Evolutionary conservation across 2,329 filamentous ascomycete species (phyloP), one percentile per base, ranked within the genome.

Genomic region (Fusarium zealandicum): DNA sequence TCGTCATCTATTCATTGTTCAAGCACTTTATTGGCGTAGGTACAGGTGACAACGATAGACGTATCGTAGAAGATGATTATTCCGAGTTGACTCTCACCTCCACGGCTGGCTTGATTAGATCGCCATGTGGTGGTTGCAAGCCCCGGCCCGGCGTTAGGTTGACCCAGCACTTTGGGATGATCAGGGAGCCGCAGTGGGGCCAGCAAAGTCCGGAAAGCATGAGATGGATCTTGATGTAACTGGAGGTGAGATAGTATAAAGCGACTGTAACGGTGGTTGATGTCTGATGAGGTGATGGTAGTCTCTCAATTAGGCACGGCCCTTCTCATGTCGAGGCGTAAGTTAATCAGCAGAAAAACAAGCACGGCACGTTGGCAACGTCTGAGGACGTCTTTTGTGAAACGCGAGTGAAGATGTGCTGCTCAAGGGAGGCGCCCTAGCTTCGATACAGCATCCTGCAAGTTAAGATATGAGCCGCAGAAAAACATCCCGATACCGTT

Each of bases 161-260:
- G 50, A 64, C 59, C 62, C 62, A 53, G 61, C 55, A 40, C 44
- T 46, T 65, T 63, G 61, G 61, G 45, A 64, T 63, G 38, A 40
- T 54, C 51, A 53, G 42, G 38, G 54, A 51, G 48, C 52, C 56
- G 47, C 37, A 63, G 61, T 65, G 61, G 61, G 61, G 55, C 28
- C 28, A 35, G 37, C 22, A 14, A 35, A 32, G 14, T 33, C 16
- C 31, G n/a, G 28, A 20, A 32, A 39, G 22, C 35, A 39, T 46
- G 27, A 36, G 42, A 46, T n/a, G 6, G 22, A 25, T 25, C 22
- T 25, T 25, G 22, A 25, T 25, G 22, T 25, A 25, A 25, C 22
- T 25, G 38, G 37, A 27, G 38, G 30, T 30, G 35, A 51, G 30
- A 45, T 40, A 22, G 27, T 30, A 36, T 35, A 16, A 33, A 27